These are phyloP conservation scores for Whalleya microplaca DNA, from an alignment of 2,329 filamentous ascomycete species.

Conservation along the genomic window DNA sequence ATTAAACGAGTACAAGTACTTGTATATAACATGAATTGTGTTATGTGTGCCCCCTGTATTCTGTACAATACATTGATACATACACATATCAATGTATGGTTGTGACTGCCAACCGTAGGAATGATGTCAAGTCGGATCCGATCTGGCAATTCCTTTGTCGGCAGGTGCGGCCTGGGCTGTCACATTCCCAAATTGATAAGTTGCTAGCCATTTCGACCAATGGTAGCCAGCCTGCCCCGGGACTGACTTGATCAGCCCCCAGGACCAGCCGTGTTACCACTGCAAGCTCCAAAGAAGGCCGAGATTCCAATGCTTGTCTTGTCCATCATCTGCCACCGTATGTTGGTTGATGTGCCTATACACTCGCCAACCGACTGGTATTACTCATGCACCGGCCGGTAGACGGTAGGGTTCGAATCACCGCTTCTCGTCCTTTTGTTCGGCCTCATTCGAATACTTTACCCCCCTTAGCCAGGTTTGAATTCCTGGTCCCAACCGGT, in stretches of 20 bases:
- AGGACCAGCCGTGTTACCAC: background rate
- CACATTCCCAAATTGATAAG: conserved; percentile 31
- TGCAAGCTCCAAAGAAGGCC: background rate
- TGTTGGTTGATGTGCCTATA: background rate
- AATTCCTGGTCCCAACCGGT: background rate
- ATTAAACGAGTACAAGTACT: background rate
- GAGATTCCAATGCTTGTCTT: background rate
- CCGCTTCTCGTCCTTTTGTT: conserved; percentile 6
- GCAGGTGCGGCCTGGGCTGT: conserved; percentile 12
- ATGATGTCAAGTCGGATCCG: background rate
- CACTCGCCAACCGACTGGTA: background rate
- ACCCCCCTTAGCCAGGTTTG: background rate
- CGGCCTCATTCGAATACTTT: background rate
- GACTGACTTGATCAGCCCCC: background rate
- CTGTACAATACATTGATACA: too few species aligned
- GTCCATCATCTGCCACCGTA: background rate
- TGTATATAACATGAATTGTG: too few species aligned
- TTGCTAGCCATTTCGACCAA: conserved; percentile 27
- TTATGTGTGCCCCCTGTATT: too few species aligned
- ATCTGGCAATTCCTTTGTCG: conserved; percentile 6
- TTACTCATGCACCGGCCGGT: background rate
- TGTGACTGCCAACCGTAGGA: background rate
- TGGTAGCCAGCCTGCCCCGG: conserved; percentile 10
- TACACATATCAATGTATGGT: too few species aligned
- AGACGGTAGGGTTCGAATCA: background rate